A percentile compares a stretch with the other conserved stretches of the same genome.
These are phyloP conservation scores for Crithidia sp. DNA, from an alignment of 208 protist species.

Conservation along the genomic window DNA sequence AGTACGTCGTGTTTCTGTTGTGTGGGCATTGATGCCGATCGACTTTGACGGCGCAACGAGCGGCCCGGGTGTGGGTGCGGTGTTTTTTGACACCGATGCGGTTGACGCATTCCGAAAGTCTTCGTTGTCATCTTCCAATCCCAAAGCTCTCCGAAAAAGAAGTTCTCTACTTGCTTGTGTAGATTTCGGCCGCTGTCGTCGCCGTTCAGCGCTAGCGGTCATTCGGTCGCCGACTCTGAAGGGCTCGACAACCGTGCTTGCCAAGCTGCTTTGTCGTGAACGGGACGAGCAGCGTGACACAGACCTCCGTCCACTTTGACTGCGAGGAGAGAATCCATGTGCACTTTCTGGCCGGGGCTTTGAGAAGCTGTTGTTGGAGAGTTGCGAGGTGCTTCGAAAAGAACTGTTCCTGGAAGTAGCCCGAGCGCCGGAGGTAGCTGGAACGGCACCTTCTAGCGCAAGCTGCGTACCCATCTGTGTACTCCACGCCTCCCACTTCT, in stretches of 20 bases:
- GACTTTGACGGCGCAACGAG: not conserved
- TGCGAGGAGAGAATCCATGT: not conserved
- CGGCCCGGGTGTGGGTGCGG: not conserved
- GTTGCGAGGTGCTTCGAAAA: not conserved
- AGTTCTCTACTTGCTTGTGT: constrained; percentile 18
- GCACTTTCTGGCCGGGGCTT: not conserved
- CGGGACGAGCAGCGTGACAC: not conserved
- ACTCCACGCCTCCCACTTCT: constrained; percentile 26
- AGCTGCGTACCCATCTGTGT: constrained; percentile 11
- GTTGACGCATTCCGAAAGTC: not conserved
- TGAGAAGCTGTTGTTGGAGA: constrained; percentile 6
- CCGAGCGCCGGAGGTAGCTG: not conserved
- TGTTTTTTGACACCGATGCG: not conserved
- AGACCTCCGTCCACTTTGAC: not conserved
- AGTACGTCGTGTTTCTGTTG: too few species aligned
- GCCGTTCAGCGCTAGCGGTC: constrained; percentile 10
- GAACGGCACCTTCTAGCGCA: constrained; percentile 12
- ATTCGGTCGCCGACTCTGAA: constrained; percentile 20
- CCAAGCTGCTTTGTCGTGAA: constrained; percentile 17
- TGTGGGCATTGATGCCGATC: too few species aligned
- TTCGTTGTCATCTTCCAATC: constrained; percentile 3
- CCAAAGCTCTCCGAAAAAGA: constrained; percentile 18
- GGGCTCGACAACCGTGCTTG: constrained; percentile 5
- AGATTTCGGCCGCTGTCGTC: constrained; percentile 8
- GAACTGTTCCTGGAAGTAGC: not conserved